Percentiles rank a stretch among this genome's conserved stretches.
These are phyloP conservation scores for Pythium catenulatum DNA, from an alignment of 352 stramenopile genomes.

Conservation along the genomic window DNA sequence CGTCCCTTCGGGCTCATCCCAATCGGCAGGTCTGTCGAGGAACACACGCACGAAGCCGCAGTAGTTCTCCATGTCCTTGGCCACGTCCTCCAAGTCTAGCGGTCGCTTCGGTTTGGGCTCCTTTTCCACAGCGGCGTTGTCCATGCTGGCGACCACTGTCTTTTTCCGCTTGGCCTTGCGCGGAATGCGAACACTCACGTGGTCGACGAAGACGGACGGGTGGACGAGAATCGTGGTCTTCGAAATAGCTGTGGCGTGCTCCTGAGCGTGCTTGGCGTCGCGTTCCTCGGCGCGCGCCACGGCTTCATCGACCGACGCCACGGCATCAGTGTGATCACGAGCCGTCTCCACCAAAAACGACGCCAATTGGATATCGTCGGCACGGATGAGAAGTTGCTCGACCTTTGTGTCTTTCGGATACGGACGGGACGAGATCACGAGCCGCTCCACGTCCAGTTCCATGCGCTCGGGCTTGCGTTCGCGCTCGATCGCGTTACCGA, in stretches of 20 bases:
- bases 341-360: conserved; percentile 64
- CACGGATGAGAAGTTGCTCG: conserved; percentile 75
- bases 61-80: conserved; percentile 77
- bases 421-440: conserved; percentile 70
- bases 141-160: not conserved
- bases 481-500: conserved; percentile 66
- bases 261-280: conserved; percentile 1
- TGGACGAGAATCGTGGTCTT: conserved; percentile 66
- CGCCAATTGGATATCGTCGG: conserved; percentile 67
- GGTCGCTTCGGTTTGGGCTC: conserved; percentile 16
- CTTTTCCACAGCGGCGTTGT: not conserved
- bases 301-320: conserved; percentile 68
- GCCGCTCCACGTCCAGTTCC: conserved; percentile 69
- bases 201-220: conserved; percentile 71
- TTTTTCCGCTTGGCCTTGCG: conserved; percentile 53
- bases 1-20: conserved; percentile 22
- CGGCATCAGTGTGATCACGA: conserved; percentile 61
- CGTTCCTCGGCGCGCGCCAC: conserved; percentile 31
- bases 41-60: conserved; percentile 68
- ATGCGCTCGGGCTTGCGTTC: conserved; percentile 75
- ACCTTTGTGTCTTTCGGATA: conserved; percentile 67
- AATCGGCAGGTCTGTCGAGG: conserved; percentile 65
- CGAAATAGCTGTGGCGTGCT: conserved; percentile 50
- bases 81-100: conserved; percentile 73
- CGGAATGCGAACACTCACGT: conserved; percentile 68